phyloP scores from a whole-genome alignment of 176 grass and related monocot genomes.

The Eragrostis nindensis region DNA sequence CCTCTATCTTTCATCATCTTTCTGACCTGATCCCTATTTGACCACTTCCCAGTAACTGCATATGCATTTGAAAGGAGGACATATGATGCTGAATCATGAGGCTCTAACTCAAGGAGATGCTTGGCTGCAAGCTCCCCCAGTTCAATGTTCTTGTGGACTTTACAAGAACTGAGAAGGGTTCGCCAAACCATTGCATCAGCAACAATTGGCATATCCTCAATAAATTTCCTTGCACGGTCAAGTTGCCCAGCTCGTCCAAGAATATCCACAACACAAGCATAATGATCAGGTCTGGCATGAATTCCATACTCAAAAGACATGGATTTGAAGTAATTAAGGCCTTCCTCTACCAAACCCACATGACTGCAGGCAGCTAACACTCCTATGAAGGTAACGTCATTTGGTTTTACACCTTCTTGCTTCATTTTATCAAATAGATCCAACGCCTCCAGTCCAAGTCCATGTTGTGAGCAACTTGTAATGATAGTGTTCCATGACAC shows the following conservation, averaged over 20 bases:
- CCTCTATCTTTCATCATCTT: constrained; percentile 77
- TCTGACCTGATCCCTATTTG: constrained; percentile 69
- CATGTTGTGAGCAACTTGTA: constrained; percentile 71
- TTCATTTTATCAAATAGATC: constrained; percentile 71
- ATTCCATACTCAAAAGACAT: constrained; percentile 52
- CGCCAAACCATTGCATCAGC: constrained; percentile 79
- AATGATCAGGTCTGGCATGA: constrained; percentile 61
- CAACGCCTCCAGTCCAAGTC: constrained; percentile 63
- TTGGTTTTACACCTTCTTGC: constrained; percentile 60
- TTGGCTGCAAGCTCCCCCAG: constrained; percentile 68
- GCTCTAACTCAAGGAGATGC: constrained; percentile 65
- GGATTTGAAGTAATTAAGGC: constrained; percentile 64
- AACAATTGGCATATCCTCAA: constrained; percentile 67
- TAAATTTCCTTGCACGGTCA: constrained; percentile 62
- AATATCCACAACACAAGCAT: constrained; percentile 82
- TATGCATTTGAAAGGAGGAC: constrained; percentile 82
- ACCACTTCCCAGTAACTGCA: constrained; percentile 68
- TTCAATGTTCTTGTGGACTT: constrained; percentile 70
- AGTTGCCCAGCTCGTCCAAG: constrained; percentile 71
- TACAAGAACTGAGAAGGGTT: constrained; percentile 63
- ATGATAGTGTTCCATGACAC: constrained; percentile 66
- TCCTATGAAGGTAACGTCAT: constrained; percentile 73
- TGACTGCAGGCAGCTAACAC: constrained; percentile 83
- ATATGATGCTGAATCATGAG: constrained; percentile 61
- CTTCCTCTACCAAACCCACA: constrained; percentile 72